Evolutionary conservation across 495 filamentous ascomycete species (phyloP).

Genomic region (Annulohypoxylon nitens): DNA sequence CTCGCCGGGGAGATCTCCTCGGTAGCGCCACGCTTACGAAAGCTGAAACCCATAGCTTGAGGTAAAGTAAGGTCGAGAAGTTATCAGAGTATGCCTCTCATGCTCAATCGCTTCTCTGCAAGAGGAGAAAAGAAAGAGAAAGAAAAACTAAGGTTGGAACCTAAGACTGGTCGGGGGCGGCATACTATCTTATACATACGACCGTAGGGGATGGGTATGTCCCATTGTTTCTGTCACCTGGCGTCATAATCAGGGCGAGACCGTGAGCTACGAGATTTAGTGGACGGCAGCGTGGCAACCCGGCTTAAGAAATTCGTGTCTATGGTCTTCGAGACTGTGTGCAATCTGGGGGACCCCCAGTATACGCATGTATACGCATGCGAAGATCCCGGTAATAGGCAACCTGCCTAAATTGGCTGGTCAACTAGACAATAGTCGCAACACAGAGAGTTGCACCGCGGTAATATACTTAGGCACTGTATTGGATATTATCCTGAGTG

Average conservation of each 20-base stretch:
- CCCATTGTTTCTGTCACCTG: conserved; percentile 4
- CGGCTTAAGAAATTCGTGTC: conserved; percentile 19
- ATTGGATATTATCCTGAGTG: conserved; percentile 28
- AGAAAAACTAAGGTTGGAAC: neutral
- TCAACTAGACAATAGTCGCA: conserved; percentile 31
- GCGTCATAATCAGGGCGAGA: conserved; percentile 25
- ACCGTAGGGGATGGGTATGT: conserved; percentile 2
- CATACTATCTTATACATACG: conserved; percentile 1
- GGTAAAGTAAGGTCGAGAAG: neutral
- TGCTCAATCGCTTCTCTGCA: conserved; percentile 2
- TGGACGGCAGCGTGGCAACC: conserved; percentile 13
- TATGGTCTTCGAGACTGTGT: conserved; percentile 28
- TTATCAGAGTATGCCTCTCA: conserved; percentile 21
- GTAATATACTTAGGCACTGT: conserved; percentile 29
- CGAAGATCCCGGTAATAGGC: conserved; percentile 32
- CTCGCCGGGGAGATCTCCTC: conserved; percentile 45
- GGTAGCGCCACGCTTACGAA: conserved; percentile 46
- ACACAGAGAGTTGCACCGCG: conserved; percentile 21
- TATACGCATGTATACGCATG: conserved; percentile 5
- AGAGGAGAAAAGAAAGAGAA: neutral
- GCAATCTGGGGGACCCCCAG: neutral
- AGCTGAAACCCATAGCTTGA: conserved; percentile 42
- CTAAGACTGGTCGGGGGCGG: conserved; percentile 14
- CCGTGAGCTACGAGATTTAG: conserved; percentile 4
- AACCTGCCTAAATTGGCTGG: conserved; percentile 47